Evolutionary conservation across 352 stramenopile genomes (phyloP), one percentile per base, ranked within the genome.

Genomic region (Phytophthora aleatoria): DNA sequence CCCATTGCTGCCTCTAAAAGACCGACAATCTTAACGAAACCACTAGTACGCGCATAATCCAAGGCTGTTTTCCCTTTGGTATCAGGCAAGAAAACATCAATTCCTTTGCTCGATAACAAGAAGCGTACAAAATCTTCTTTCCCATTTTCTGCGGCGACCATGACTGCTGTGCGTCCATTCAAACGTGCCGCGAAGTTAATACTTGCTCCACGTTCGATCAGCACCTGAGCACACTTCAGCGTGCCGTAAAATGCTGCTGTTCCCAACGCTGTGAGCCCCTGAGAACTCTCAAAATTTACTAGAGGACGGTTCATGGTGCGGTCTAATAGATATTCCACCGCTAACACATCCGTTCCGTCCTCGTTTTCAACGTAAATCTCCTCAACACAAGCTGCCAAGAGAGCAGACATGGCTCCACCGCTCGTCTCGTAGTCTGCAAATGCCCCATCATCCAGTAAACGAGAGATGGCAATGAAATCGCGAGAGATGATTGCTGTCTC

Each of bases 351-450:
- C 16, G 73, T 55, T 16, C 65, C 63, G 28, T 94, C 85, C 4
- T 24, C 42, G 26, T 94, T 92, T 20, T 64, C 39, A 5, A 92
- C 63, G 35, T 88, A 90, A 5, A 67, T 9, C 42, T 94, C 85
- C 12, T 91, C 70, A 2, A 81, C 59, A 36, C 81, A 91, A 16
- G 82, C 77, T 1, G 69, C 77, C 71, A 84, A 83, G 3, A 92
- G 63, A 2, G 69, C 67, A 5, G 83, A 83, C 24, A 81, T 26
- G 2, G 65, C 83, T 4, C 60, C 69, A 7, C 35, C 11, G 16
- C 36, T 61, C 1, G 85, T 92, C 48, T 89, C 84, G 27, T 89
- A 85, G 57, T 94, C 85, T 6, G 81, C 75, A 33, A 84, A 90
- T 3, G 83, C 83, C 5, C 84, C 81, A 6, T 72, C 62, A 45